These are phyloP conservation scores for Evansstolkia leycettana DNA, from an alignment of 495 filamentous ascomycete genomes.

Conservation along the genomic window DNA sequence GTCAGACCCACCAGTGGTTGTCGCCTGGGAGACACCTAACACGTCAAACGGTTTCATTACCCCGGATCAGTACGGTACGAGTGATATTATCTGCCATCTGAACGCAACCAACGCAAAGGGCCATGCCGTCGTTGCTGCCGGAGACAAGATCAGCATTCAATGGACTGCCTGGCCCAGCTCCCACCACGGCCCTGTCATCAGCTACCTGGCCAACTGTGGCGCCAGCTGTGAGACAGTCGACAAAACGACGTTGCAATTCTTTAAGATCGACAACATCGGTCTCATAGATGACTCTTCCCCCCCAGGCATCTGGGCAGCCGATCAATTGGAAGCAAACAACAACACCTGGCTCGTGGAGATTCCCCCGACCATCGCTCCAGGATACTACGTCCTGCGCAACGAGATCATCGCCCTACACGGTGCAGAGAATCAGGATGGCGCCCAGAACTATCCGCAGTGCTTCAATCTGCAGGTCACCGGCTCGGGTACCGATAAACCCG, in stretches of 20 bases:
- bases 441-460: slow-evolving; percentile 62
- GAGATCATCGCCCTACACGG: slow-evolving; percentile 59
- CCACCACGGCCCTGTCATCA: slow-evolving; percentile 52
- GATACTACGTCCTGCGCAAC: slow-evolving; percentile 61
- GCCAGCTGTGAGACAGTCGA: slow-evolving; percentile 45
- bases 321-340: slow-evolving; percentile 47
- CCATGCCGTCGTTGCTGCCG: slow-evolving; percentile 29
- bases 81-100: slow-evolving; percentile 42
- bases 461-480: slow-evolving; percentile 55
- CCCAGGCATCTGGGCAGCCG: slow-evolving; percentile 46
- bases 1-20: slow-evolving; percentile 24
- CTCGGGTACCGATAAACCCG: slow-evolving; percentile 32
- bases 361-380: slow-evolving; percentile 43
- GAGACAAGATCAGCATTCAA: slow-evolving; percentile 28
- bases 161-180: slow-evolving; percentile 30
- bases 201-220: slow-evolving; percentile 55
- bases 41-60: slow-evolving; percentile 40
- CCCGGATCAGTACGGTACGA: slow-evolving; percentile 23
- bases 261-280: slow-evolving; percentile 55
- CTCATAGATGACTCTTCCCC: slow-evolving; percentile 29
- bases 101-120: slow-evolving; percentile 22
- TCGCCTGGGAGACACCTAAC: slow-evolving; percentile 33
- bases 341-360: slow-evolving; percentile 52
- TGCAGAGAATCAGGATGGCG: slow-evolving; percentile 37
- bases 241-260: slow-evolving; percentile 46